A percentile compares a stretch with the other conserved stretches of the same genome.
phyloP scores from a whole-genome alignment of 805 yeast genomes.

The Brettanomyces anomalus region DNA sequence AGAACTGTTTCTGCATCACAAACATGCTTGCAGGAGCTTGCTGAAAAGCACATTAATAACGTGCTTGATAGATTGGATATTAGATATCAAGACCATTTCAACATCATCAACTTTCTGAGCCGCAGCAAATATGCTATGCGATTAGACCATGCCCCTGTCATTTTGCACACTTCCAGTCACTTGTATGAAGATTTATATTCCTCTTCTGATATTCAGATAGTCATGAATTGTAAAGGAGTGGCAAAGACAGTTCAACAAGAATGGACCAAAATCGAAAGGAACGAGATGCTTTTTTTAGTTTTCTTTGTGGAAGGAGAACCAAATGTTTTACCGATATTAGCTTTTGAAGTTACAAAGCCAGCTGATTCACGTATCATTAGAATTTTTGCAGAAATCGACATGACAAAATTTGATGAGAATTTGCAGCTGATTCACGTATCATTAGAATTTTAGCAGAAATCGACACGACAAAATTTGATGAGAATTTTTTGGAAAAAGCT shows the following conservation, averaged over 20 bases:
- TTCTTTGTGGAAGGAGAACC: background rate
- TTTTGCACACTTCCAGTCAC: background rate
- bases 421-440: background rate
- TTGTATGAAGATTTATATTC: background rate
- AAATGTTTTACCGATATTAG: background rate
- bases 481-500: background rate
- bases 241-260: background rate
- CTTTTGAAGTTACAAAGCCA: too few relatives aligned
- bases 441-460: background rate
- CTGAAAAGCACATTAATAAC: too few relatives aligned
- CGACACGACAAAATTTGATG: background rate
- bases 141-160: background rate
- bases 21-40: too few relatives aligned
- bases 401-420: background rate
- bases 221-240: constrained; percentile 6
- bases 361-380: background rate
- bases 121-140: background rate
- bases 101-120: too few relatives aligned
- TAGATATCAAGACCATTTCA: too few relatives aligned
- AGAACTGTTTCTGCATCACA: too few relatives aligned
- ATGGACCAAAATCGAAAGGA: background rate
- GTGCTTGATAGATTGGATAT: too few relatives aligned
- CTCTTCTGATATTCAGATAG: constrained; percentile 4
- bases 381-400: background rate
- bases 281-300: background rate